Conservation (phyloP, 192 early-diverging fungal species). For the Borealophlyctis nickersoniae region DNA sequence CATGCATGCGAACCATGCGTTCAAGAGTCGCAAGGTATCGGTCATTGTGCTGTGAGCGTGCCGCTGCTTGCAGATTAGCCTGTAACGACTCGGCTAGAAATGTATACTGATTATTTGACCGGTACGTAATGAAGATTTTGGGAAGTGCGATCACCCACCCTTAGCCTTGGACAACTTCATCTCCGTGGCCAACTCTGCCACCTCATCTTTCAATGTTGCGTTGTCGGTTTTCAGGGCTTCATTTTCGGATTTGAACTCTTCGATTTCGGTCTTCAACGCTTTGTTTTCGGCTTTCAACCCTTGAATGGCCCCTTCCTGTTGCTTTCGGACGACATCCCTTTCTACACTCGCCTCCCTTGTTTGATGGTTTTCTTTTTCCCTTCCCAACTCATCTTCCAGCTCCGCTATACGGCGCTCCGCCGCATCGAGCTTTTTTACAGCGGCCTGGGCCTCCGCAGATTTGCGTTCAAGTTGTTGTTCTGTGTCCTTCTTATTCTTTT, state of each 20-base stretch:
- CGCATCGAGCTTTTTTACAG: not conserved
- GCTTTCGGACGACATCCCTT: not conserved
- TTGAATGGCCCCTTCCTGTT: not conserved
- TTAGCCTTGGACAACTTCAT: constrained; percentile 17
- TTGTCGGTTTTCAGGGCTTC: not conserved
- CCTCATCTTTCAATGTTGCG: constrained; percentile 1
- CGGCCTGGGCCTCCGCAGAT: not conserved
- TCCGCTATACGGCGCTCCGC: constrained; percentile 1
- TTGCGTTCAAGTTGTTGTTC: constrained; percentile 6
- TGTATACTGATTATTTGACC: too few relatives aligned
- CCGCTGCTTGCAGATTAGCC: constrained; percentile 3
- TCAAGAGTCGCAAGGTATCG: constrained; percentile 32
- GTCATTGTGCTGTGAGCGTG: constrained; percentile 22
- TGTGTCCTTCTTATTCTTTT: not conserved
- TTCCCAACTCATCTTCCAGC: not conserved
- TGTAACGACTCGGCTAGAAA: not conserved
- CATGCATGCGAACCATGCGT: constrained; percentile 39
- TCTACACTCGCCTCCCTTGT: not conserved
- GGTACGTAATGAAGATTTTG: not conserved
- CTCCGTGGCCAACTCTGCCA: not conserved
- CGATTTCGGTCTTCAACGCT: not conserved
- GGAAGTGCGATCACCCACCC: not conserved
- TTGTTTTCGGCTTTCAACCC: constrained; percentile 3
- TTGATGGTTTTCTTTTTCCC: not conserved
- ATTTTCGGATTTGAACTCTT: not conserved